Evolutionary conservation across 352 stramenopile genomes (phyloP).

Genomic region (Phytophthora fragariae): DNA sequence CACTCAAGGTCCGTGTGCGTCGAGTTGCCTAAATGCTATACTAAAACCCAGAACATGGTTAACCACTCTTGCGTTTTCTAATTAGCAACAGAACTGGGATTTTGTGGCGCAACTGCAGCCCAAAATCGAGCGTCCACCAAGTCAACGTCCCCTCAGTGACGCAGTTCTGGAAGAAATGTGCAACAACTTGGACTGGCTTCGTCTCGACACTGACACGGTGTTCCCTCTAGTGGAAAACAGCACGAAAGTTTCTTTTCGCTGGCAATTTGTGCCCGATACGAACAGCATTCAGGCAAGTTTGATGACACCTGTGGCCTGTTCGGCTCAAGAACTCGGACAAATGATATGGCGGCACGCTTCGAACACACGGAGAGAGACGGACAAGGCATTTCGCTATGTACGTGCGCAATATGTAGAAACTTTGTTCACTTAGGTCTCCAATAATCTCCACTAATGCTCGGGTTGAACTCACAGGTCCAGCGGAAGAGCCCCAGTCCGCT

Average conservation of each 20-base stretch:
- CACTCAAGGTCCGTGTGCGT: neutral
- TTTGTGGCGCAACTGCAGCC: neutral
- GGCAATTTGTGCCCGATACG: neutral
- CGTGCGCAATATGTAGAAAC: neutral
- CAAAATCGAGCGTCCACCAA: neutral
- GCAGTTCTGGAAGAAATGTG: conserved; percentile 12
- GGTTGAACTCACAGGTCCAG: neutral
- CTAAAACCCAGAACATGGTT: no score
- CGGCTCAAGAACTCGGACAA: conserved; percentile 8
- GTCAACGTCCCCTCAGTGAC: conserved; percentile 3
- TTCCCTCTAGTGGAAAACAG: neutral
- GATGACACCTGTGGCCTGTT: neutral
- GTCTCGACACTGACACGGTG: conserved; percentile 14
- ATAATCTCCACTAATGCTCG: neutral
- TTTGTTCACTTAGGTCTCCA: no score
- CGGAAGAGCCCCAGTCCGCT: conserved; percentile 11
- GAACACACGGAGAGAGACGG: conserved; percentile 12
- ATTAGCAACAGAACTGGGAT: neutral
- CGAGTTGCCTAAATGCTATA: no score
- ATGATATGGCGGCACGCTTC: conserved; percentile 24
- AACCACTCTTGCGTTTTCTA: no score
- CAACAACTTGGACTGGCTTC: conserved; percentile 10
- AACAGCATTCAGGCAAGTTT: no score
- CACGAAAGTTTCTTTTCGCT: conserved; percentile 10
- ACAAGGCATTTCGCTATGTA: conserved; percentile 24